Conservation (phyloP, 2,329 filamentous ascomycete species). For the Orbilia javanica region DNA sequence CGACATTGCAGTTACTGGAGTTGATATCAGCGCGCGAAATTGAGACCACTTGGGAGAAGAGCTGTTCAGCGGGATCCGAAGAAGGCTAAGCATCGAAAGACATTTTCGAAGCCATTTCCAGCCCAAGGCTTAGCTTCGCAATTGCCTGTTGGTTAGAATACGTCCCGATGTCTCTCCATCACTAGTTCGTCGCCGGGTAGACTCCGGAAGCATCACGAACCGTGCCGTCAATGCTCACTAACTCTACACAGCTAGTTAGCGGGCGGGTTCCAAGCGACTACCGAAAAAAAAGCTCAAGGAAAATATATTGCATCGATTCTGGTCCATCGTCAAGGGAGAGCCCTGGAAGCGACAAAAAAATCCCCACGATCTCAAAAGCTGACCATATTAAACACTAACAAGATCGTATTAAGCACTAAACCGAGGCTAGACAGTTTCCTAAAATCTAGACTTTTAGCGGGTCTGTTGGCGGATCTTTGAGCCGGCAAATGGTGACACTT, state of each 20-base stretch:
- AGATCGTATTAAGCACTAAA: slow-evolving; percentile 26
- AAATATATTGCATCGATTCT: slow-evolving; percentile 9
- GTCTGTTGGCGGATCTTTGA: neutral
- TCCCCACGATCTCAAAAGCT: slow-evolving; percentile 41
- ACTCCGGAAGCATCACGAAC: slow-evolving; percentile 33
- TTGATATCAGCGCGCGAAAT: slow-evolving; percentile 38
- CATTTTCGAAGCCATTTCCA: slow-evolving; percentile 1
- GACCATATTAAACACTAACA: slow-evolving; percentile 1
- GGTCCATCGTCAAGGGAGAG: slow-evolving; percentile 34
- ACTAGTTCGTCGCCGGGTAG: slow-evolving; percentile 17
- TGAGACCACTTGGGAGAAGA: slow-evolving; percentile 41
- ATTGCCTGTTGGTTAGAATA: slow-evolving; percentile 4
- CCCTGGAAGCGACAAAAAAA: slow-evolving; percentile 23
- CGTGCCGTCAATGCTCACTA: slow-evolving; percentile 35
- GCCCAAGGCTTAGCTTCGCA: slow-evolving; percentile 12
- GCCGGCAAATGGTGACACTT: neutral
- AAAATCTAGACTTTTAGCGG: slow-evolving; percentile 42
- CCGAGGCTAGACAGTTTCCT: neutral
- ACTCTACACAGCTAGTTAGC: slow-evolving; percentile 7
- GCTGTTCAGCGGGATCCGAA: slow-evolving; percentile 11
- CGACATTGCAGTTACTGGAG: slow-evolving; percentile 51
- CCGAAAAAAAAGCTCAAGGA: slow-evolving; percentile 25
- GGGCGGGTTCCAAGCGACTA: slow-evolving; percentile 32
- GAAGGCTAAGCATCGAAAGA: slow-evolving; percentile 24
- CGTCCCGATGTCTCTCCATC: slow-evolving; percentile 11